phyloP scores from a whole-genome alignment of 2,329 filamentous ascomycete species.

The Chaetomiaceae sp. region DNA sequence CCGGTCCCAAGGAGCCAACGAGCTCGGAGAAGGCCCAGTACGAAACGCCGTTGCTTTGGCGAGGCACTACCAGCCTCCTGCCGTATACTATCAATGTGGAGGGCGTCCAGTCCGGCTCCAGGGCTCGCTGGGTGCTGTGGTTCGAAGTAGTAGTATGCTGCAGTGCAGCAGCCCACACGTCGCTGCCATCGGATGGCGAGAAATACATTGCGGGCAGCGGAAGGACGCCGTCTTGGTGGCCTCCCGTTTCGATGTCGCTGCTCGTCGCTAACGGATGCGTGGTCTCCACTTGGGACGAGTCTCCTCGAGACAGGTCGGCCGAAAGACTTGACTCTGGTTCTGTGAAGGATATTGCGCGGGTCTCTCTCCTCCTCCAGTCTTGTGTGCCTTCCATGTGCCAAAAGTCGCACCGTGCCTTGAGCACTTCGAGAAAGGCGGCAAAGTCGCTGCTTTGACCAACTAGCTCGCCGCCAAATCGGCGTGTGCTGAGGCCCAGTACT shows the following conservation, averaged over 20 bases:
- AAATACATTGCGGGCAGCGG: constrained; percentile 26
- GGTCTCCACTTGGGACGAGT: not conserved
- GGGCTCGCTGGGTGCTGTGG: not conserved
- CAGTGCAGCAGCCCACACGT: constrained; percentile 25
- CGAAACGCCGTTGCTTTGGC: constrained; percentile 52
- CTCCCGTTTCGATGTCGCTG: constrained; percentile 9
- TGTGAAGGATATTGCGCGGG: not conserved
- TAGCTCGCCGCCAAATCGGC: constrained; percentile 40
- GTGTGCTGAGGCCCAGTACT: constrained; percentile 40
- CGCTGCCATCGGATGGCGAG: constrained; percentile 23
- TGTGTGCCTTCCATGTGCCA: constrained; percentile 75
- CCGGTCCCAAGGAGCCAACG: constrained; percentile 66
- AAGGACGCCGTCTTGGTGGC: constrained; percentile 16
- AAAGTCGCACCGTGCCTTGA: constrained; percentile 73
- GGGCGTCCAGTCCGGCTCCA: constrained; percentile 35
- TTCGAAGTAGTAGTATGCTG: not conserved
- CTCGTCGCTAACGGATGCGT: not conserved
- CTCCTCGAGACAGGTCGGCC: not conserved
- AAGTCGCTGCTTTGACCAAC: constrained; percentile 66
- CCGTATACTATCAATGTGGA: constrained; percentile 55
- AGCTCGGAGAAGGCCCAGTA: constrained; percentile 66
- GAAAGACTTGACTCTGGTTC: not conserved
- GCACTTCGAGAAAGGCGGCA: constrained; percentile 66
- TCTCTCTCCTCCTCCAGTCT: constrained; percentile 63
- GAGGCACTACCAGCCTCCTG: constrained; percentile 55